phyloP scores from a whole-genome alignment of 345 rosid species.

The Erucastrum elatum region DNA sequence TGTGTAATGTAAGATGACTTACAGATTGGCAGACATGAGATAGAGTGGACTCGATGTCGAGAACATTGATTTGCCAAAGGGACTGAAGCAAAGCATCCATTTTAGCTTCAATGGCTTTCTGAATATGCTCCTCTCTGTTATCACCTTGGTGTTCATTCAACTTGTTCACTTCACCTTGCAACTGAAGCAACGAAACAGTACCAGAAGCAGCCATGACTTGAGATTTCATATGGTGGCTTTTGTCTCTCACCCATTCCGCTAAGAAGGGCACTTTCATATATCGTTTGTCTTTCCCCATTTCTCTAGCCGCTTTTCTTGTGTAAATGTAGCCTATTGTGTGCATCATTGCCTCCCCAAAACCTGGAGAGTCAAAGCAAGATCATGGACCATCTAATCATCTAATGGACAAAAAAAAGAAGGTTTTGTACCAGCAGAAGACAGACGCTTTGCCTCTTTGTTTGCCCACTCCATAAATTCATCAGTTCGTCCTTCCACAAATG shows the following conservation, averaged over 20 bases:
- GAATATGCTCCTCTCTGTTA: constrained; percentile 63
- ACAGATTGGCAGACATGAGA: constrained; percentile 82
- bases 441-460: constrained; percentile 68
- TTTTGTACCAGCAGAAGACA: constrained; percentile 57
- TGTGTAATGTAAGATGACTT: constrained; percentile 35
- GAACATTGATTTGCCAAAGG: constrained; percentile 94
- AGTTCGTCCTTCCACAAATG: constrained; percentile 65
- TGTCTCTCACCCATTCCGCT: constrained; percentile 97
- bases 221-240: constrained; percentile 38
- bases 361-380: constrained; percentile 42
- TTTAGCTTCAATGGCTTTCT: constrained; percentile 73
- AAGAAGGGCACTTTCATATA: constrained; percentile 87
- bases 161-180: constrained; percentile 81
- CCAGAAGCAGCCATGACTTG: constrained; percentile 99
- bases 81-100: constrained; percentile 83
- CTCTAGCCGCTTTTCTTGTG: constrained; percentile 84
- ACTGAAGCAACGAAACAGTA: constrained; percentile 75
- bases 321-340: constrained; percentile 78
- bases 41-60: constrained; percentile 85
- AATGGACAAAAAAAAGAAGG: not conserved
- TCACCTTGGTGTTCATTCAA: constrained; percentile 51
- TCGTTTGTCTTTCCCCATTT: constrained; percentile 82
- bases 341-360: constrained; percentile 54
- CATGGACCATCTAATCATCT: not conserved
- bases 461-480: constrained; percentile 76